phyloP scores from a whole-genome alignment of 345 rosid species.

The Salix exigua region DNA sequence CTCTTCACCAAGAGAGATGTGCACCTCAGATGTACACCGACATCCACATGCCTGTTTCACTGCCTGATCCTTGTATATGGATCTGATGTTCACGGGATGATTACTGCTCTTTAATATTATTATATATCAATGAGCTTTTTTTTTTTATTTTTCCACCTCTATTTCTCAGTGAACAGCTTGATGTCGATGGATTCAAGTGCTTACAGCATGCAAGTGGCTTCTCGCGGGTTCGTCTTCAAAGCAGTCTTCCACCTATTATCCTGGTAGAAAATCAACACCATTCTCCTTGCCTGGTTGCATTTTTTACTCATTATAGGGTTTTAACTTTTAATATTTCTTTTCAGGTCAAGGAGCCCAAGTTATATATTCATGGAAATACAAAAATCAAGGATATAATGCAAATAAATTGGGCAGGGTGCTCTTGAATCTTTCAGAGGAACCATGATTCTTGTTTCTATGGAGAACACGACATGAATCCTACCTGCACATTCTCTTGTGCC shows the following conservation, averaged over 20 bases:
- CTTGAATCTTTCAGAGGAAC: slow-evolving; percentile 19
- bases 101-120: background rate
- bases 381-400: slow-evolving; percentile 30
- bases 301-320: background rate
- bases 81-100: no score
- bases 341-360: slow-evolving; percentile 73
- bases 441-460: background rate
- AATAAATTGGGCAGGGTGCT: slow-evolving; percentile 65
- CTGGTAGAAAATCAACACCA: slow-evolving; percentile 40
- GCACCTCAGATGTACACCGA: background rate
- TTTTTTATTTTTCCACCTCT: background rate
- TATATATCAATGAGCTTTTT: background rate
- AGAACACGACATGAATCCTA: background rate
- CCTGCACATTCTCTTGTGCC: no score
- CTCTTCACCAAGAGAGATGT: background rate
- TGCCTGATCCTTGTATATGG: background rate
- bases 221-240: slow-evolving; percentile 50
- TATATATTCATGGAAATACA: slow-evolving; percentile 56
- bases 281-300: background rate
- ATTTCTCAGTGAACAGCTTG: slow-evolving; percentile 59
- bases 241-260: slow-evolving; percentile 50
- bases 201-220: slow-evolving; percentile 60
- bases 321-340: background rate
- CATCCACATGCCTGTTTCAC: background rate
- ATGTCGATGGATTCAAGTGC: slow-evolving; percentile 67